phyloP scores from a whole-genome alignment of 2,329 filamentous ascomycete genomes.

The Lomentospora prolificans region DNA sequence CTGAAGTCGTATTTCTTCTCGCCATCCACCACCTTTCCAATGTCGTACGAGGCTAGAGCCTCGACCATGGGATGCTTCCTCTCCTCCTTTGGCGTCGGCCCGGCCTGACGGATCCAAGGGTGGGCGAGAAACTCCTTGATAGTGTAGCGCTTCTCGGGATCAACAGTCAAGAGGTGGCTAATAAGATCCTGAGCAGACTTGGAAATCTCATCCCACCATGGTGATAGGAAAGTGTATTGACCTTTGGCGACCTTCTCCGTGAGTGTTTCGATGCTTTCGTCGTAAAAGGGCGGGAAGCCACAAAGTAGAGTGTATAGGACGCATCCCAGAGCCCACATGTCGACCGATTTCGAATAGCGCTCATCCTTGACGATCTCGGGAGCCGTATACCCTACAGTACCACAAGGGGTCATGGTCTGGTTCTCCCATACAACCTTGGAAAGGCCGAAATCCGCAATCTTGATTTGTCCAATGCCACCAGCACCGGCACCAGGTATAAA shows the following conservation, averaged over 20 bases:
- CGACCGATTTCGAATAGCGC: slow-evolving; percentile 94
- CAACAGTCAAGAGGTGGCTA: slow-evolving; percentile 84
- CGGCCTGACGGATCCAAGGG: slow-evolving; percentile 75
- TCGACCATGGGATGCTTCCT: slow-evolving; percentile 39
- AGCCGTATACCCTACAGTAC: slow-evolving; percentile 94
- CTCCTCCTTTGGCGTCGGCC: slow-evolving; percentile 47
- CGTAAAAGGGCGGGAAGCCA: slow-evolving; percentile 96
- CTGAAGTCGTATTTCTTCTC: slow-evolving; percentile 82
- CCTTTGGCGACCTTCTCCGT: slow-evolving; percentile 96
- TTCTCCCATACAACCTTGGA: slow-evolving; percentile 98
- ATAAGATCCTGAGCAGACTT: slow-evolving; percentile 91
- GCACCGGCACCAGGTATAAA: slow-evolving; percentile 73
- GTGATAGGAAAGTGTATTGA: slow-evolving; percentile 94
- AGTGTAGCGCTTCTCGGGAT: slow-evolving; percentile 88
- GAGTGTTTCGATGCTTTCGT: slow-evolving; percentile 92
- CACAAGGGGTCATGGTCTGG: slow-evolving; percentile 98
- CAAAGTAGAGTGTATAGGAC: slow-evolving; percentile 95
- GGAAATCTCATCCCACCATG: slow-evolving; percentile 99
- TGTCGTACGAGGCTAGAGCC: slow-evolving; percentile 42
- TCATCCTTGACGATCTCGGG: slow-evolving; percentile 99
- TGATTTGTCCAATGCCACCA: slow-evolving; percentile 88
- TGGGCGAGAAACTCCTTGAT: slow-evolving; percentile 91
- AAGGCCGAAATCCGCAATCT: slow-evolving; percentile 95
- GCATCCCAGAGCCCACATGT: slow-evolving; percentile 98
- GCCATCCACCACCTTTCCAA: slow-evolving; percentile 39